Evolutionary conservation across 768 basidiomycete genomes (phyloP), one percentile per base, ranked within the genome.

Genomic region (Boletus reticuloceps): DNA sequence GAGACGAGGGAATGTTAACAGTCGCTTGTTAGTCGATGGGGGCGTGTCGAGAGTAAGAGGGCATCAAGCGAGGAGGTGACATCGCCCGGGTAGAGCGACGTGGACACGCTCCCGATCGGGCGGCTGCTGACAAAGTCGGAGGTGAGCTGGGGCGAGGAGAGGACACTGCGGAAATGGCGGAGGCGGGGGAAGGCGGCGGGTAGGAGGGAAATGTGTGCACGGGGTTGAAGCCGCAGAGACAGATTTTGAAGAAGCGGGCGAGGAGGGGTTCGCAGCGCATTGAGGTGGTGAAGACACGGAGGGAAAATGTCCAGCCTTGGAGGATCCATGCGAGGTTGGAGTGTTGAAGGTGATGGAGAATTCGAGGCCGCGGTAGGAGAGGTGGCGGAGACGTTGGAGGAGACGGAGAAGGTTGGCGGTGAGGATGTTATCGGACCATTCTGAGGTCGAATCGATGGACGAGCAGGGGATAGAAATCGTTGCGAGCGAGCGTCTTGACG

Each of bases 1-100:
- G 22, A 99, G 90, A 87, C 95, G 94, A 44, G 94, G 94, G 91
- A 96, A 96, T 16, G 94, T 93, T 61, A 16, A 45, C 1, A 20
- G 10, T 47, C 4, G 4, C 22, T 39, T 9, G 42, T 65, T n/a
- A 66, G 53, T 31, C 34, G 16, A 43, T 43, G 62, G 0, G 79
- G 71, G 11, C 56, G 62, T 0, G 75, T 62, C 3, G 78, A 74
- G 44, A 71, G 63, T 6, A 66, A 58, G 6, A 85, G 69, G 2
- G 76, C 77, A 42, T 79, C 73, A 47, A 85, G 72, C 12, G 79
- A 74, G 2, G 69, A 49, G n/a, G 66, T 57, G 0, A 72, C 74
- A 39, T 72, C 71, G 4, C 71, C 69, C 0, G 77, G 70, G 55
- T 78, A 79, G 31, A 85, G 69, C n/a, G 83, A 77, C 41, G 84